Evolutionary conservation across 768 basidiomycete genomes (phyloP), one percentile per base, ranked within the genome.

Genomic region (Trametes meyenii): DNA sequence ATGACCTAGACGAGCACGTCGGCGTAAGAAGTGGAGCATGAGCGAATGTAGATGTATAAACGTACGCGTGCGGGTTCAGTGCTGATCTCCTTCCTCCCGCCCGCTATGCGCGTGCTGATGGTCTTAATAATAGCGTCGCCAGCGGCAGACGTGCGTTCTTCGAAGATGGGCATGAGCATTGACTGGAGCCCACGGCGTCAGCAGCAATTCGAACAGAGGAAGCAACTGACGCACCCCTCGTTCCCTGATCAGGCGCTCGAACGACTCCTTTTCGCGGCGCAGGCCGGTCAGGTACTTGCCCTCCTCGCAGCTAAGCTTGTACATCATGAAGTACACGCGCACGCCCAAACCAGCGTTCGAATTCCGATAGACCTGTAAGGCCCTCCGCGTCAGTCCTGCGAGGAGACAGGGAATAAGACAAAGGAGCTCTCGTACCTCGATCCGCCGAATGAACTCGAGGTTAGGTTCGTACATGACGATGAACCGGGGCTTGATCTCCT

Each of bases 391-490:
- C 26, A 50, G n/a, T 50, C 38, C n/a, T 13, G 45, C n/a, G 7
- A 23, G 16, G 19, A 3, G 8, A 35, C 39, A 11, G 46, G 7
- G 43, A 13, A 50, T 23, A 17, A 3, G 24, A 43, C 3, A 35
- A 14, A 17, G 39, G 33, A 6, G 16, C 21, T 66, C 13, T 17
- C 83, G 56, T 55, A 93, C 96, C 81, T 99, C 96, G 24, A 99
- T 81, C 1, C 97, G 83, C 26, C 97, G 81, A 39, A 98, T 85
- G 67, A 98, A 99, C 54, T 96, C 91, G 71, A 94, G 88, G 67
- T 87, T 91, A 2, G 96, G 95, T 70, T 99, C 97, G 65, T 90
- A 94, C 90, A 98, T 93, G 49, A 98, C 86, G 54, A 99, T 88
- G 70, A 95, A 98, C 63, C 88, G 85, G 1, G 97, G 97, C 61